Percentiles rank a stretch among this genome's conserved stretches.
Conservation (phyloP, 1,284 basidiomycete genomes). For the Austropuccinia psidii region DNA sequence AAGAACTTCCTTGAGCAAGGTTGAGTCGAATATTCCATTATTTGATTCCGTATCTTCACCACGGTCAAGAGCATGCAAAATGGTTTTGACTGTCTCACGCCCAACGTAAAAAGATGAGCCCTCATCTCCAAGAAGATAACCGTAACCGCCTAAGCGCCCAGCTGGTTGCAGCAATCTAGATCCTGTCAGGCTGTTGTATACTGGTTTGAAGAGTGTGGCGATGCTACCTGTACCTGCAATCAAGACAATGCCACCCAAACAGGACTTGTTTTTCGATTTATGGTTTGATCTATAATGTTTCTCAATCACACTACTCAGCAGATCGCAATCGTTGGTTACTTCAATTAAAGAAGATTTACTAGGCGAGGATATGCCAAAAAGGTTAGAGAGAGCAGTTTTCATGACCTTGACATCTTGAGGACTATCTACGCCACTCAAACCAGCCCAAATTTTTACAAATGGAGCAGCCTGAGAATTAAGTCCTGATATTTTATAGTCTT, state of each 20-base stretch:
- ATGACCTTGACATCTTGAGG: not conserved
- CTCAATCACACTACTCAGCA: conserved; percentile 14
- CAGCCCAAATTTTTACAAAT: conserved; percentile 24
- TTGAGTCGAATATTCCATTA: not conserved
- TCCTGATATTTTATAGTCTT: not conserved
- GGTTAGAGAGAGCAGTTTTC: not conserved
- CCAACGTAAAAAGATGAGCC: conserved; percentile 29
- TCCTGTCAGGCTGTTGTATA: not conserved
- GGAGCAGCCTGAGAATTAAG: not conserved
- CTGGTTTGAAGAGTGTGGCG: conserved; percentile 9
- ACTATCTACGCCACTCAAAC: conserved; percentile 32
- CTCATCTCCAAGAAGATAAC: conserved; percentile 29
- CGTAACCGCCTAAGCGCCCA: conserved; percentile 27
- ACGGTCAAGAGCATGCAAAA: not conserved
- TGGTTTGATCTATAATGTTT: not conserved
- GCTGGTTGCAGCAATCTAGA: not conserved
- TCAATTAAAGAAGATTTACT: not conserved
- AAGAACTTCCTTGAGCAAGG: not conserved
- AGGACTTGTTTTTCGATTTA: not conserved
- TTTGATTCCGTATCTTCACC: not conserved
- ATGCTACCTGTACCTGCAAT: conserved; percentile 35
- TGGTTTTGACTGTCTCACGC: not conserved
- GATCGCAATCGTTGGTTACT: conserved; percentile 30
- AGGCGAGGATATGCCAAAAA: not conserved
- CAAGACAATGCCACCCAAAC: conserved; percentile 23